A percentile compares a stretch with the other conserved stretches of the same genome.
These are phyloP conservation scores for Ophiocordyceps camponoti-leonardi DNA, from an alignment of 2,329 filamentous ascomycete genomes.

Conservation along the genomic window DNA sequence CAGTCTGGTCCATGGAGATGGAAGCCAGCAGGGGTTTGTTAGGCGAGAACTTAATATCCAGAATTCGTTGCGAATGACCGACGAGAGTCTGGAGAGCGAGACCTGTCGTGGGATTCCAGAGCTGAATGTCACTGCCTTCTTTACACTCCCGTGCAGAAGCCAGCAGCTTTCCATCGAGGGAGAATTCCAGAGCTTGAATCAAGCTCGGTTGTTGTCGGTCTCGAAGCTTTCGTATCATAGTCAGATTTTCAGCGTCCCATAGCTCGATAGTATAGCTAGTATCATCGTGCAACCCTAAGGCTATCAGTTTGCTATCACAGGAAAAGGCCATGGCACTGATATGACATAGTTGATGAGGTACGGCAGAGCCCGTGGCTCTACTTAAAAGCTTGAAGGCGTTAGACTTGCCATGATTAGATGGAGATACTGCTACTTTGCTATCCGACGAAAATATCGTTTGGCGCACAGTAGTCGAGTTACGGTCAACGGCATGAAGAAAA, in stretches of 20 bases:
- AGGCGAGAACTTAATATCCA: not conserved
- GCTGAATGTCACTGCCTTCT: not conserved
- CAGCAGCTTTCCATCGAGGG: not conserved
- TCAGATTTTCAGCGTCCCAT: not conserved
- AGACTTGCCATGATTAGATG: not conserved
- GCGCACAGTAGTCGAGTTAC: not conserved
- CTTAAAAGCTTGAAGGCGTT: not conserved
- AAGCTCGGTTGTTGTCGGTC: not conserved
- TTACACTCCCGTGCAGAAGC: not conserved
- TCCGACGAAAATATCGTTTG: not conserved
- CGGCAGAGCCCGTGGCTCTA: not conserved
- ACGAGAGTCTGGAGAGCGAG: not conserved
- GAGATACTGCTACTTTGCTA: not conserved
- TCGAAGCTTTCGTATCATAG: not conserved
- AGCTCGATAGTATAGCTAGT: not conserved
- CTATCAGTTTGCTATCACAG: not conserved
- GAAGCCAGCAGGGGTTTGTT: not conserved
- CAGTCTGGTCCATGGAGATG: not conserved
- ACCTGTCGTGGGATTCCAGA: not conserved
- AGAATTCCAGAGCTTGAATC: not conserved
- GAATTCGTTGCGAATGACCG: not conserved
- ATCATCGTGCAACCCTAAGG: not conserved
- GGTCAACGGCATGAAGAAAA: not conserved
- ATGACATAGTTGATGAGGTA: not conserved
- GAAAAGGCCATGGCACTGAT: not conserved